Evolutionary conservation across 192 early-diverging fungal genomes (phyloP).

Genomic region (Rhizophagus clarus): DNA sequence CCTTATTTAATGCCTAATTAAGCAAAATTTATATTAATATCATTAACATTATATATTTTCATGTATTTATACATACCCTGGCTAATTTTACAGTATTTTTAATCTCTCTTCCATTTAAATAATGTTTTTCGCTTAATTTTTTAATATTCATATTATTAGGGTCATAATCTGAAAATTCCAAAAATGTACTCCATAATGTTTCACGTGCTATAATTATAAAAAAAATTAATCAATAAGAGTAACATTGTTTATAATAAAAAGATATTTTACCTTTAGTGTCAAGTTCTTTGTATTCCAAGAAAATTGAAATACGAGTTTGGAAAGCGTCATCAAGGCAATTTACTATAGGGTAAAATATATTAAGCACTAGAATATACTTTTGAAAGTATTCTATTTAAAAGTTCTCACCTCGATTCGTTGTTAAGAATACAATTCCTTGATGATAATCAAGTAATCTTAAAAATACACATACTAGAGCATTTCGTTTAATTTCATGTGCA

Average conservation of each 20-base stretch:
- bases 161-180: constrained; percentile 25
- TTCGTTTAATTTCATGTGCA: constrained; percentile 49
- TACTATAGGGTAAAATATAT: neutral
- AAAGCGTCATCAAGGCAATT: constrained; percentile 57
- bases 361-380: constrained; percentile 17
- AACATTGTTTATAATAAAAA: too few relatives aligned
- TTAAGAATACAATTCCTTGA: constrained; percentile 63
- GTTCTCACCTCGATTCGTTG: constrained; percentile 58
- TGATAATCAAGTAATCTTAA: constrained; percentile 63
- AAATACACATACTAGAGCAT: constrained; percentile 62
- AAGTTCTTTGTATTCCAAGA: constrained; percentile 52
- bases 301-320: constrained; percentile 52
- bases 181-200: constrained; percentile 54
- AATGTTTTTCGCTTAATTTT: neutral
- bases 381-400: too few relatives aligned
- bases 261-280: neutral
- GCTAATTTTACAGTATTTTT: constrained; percentile 12
- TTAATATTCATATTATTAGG: constrained; percentile 2
- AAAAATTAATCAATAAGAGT: too few relatives aligned
- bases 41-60: too few relatives aligned
- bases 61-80: neutral
- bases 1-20: too few relatives aligned
- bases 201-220: constrained; percentile 46
- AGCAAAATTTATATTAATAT: too few relatives aligned
- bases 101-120: constrained; percentile 27